A percentile compares a stretch with the other conserved stretches of the same genome.
Conservation (phyloP, 345 rosid genomes). For the Salix viminalis region DNA sequence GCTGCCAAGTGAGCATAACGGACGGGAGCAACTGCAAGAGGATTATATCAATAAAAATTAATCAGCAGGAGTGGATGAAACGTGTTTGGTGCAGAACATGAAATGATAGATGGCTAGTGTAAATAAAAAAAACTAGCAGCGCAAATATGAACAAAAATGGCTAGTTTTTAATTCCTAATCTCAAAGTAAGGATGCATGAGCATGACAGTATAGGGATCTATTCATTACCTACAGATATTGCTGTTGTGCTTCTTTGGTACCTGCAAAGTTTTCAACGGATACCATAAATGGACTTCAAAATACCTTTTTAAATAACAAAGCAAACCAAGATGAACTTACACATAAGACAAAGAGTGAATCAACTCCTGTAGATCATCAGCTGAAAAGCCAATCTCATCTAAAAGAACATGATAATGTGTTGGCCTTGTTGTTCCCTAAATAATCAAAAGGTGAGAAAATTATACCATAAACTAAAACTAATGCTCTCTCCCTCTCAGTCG, state of each 20-base stretch:
- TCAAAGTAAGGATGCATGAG: not conserved
- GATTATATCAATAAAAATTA: not conserved
- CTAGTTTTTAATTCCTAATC: not conserved
- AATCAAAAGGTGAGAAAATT: not conserved
- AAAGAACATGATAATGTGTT: conserved; percentile 27
- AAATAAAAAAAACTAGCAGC: not conserved
- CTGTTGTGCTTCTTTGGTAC: conserved; percentile 28
- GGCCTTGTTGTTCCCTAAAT: conserved; percentile 29
- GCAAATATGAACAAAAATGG: not conserved
- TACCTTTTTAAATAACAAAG: not conserved
- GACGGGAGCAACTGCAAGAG: conserved; percentile 22
- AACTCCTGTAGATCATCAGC: conserved; percentile 26
- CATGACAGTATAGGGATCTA: not conserved
- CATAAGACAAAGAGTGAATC: conserved; percentile 26
- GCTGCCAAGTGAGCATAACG: conserved; percentile 30
- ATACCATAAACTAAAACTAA: not conserved
- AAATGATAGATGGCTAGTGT: not conserved
- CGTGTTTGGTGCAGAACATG: not conserved
- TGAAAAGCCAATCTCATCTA: conserved; percentile 27
- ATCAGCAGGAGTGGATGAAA: not conserved
- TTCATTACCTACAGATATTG: conserved; percentile 22
- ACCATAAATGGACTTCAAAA: not conserved
- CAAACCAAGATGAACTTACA: conserved; percentile 7
- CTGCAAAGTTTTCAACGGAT: not conserved
- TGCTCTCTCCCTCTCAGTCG: not conserved